Base-by-base conservation (phyloP, 208 protist genomes). In the Acanthamoeba sp. region DNA sequence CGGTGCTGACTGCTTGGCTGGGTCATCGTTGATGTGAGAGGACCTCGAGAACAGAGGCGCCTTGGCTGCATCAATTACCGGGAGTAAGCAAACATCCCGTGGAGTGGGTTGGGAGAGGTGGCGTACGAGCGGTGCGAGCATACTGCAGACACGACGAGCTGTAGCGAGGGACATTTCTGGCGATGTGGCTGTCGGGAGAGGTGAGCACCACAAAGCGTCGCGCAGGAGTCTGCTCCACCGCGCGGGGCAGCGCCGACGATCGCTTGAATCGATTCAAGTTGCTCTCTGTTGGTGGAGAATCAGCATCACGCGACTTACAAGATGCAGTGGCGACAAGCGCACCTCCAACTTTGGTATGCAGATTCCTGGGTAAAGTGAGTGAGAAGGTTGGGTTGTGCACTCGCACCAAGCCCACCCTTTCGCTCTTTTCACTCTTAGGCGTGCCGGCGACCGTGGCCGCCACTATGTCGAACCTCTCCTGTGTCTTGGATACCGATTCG, bases 121-220 rank as follows among this genome's bases (percentile, higher is more conserved):
- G 36, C 22, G 73, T 84, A 84, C 73, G 14, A 20, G 22, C 42
- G 0, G 73, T 12, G 9, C 73, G 34, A 29, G 73, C 32, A 9
- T 84, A 38, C 73, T 84, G 73, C 40, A 84, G 42, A 38, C 73
- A 84, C 24, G 73, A 29, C 24, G 73, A 55, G 29, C 3, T 16
- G 73, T 84, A 84, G 73, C 73, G 73, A 38, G 20, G 24, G 18
- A 84, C 38, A 20, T 29, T 24, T 1, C 73, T 32, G 6, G 73
- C 29, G 9, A 50, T 4, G 12, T 36, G 42, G 22, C 20, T 16
- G 42, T 84, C 73, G 73, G 38, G 38, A 0, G 73, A 52, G 6
- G 73, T 84, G 40, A 84, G 73, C 6, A 84, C 73, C 20, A 84
- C 42, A 38, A 84, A 84, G 34, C 73, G 73, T 38, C 73, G 73